These are phyloP conservation scores for Phialophora verrucosa DNA, from an alignment of 2,329 filamentous ascomycete genomes.

Conservation along the genomic window DNA sequence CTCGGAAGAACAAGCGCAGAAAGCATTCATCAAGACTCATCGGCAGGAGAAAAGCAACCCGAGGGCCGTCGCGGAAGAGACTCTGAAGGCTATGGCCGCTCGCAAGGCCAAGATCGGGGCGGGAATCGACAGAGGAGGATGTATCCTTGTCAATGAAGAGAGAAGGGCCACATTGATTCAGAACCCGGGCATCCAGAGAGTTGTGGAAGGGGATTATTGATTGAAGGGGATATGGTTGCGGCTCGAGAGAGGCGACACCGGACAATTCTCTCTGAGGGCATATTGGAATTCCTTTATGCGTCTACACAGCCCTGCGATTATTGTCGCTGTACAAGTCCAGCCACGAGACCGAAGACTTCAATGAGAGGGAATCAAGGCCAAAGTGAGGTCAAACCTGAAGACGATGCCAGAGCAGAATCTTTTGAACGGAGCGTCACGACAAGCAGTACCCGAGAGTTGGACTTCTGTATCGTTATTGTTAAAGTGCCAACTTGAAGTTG, in stretches of 20 bases:
- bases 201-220: conserved; percentile 39
- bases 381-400: neutral
- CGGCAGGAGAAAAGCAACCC: conserved; percentile 46
- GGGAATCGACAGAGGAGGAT: conserved; percentile 60
- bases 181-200: conserved; percentile 55
- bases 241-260: neutral
- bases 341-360: no score
- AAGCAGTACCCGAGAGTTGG: no score
- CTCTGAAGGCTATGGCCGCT: conserved; percentile 53
- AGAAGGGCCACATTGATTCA: conserved; percentile 57
- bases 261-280: neutral
- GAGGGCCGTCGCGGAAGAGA: conserved; percentile 55
- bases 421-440: no score
- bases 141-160: conserved; percentile 59
- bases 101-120: conserved; percentile 60
- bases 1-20: conserved; percentile 45
- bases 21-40: conserved; percentile 52
- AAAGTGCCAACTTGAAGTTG: no score
- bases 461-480: no score
- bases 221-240: neutral
- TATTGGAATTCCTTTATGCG: neutral
- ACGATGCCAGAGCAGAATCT: neutral
- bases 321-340: neutral
- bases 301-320: neutral
- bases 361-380: neutral